Conservation (phyloP, 306 rosid species). For the Pueraria montana region DNA sequence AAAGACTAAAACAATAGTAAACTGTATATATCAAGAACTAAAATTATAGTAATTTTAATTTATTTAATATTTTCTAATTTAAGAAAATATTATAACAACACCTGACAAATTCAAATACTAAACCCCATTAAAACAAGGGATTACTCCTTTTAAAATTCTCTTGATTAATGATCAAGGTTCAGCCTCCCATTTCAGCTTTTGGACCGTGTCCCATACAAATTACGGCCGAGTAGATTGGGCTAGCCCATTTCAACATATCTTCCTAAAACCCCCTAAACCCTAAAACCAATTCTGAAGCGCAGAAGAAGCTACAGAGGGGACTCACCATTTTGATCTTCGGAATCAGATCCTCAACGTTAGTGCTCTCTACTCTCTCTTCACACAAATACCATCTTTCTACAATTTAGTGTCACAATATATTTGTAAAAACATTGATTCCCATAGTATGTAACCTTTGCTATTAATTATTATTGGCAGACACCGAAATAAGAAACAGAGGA, state of each 20-base stretch:
- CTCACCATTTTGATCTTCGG: background rate
- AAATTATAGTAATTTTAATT: too few species aligned
- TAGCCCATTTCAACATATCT: background rate
- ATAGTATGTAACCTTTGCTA: background rate
- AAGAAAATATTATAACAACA: too few species aligned
- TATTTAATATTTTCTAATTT: too few species aligned
- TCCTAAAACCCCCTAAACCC: background rate
- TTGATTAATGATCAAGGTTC: too few species aligned
- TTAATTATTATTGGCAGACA: constrained; percentile 18
- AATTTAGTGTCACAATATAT: background rate
- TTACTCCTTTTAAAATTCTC: too few species aligned
- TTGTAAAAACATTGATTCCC: background rate
- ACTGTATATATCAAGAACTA: too few species aligned
- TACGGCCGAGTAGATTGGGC: background rate
- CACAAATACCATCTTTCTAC: background rate
- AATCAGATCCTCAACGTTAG: background rate
- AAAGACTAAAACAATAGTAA: too few species aligned
- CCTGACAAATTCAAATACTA: too few species aligned
- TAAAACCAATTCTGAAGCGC: background rate
- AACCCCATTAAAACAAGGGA: too few species aligned
- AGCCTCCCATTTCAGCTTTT: too few species aligned
- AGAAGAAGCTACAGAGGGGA: background rate
- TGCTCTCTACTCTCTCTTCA: background rate
- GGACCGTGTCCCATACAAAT: background rate
- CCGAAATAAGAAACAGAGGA: background rate